A percentile compares a stretch with the other conserved stretches of the same genome.
Evolutionary conservation across 106 monocot genomes (phyloP).

Genomic region (Dendrobium nobile): DNA sequence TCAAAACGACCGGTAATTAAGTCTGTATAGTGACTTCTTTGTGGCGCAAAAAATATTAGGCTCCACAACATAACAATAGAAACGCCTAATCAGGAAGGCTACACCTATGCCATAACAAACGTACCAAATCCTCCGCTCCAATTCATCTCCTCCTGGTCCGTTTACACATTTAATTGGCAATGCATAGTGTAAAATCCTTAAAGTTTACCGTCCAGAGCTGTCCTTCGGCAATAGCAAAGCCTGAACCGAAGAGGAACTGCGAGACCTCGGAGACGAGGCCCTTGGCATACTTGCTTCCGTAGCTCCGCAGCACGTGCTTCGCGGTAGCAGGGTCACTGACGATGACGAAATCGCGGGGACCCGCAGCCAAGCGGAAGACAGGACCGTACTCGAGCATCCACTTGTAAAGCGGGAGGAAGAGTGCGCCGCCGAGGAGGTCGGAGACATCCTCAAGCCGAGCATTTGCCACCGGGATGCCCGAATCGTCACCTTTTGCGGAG

Average conservation of each 20-base stretch:
- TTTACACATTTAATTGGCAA: neutral
- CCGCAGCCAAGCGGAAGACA: constrained; percentile 83
- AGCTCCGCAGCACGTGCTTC: constrained; percentile 79
- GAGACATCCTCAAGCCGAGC: constrained; percentile 87
- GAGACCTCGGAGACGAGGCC: constrained; percentile 93
- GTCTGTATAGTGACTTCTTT: too few relatives aligned
- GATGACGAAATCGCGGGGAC: constrained; percentile 80
- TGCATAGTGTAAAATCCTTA: neutral
- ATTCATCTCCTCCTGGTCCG: too few relatives aligned
- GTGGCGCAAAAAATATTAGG: too few relatives aligned
- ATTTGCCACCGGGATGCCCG: constrained; percentile 71
- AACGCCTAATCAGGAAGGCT: too few relatives aligned
- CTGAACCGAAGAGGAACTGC: constrained; percentile 90
- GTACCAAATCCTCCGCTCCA: too few relatives aligned
- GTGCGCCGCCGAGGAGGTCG: constrained; percentile 94
- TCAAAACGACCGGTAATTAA: too few relatives aligned
- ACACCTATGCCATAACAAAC: too few relatives aligned
- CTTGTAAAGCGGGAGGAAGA: constrained; percentile 94
- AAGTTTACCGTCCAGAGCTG: constrained; percentile 72
- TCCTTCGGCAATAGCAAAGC: constrained; percentile 86
- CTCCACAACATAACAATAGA: too few relatives aligned
- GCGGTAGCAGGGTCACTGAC: constrained; percentile 87
- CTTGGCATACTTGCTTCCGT: constrained; percentile 76
- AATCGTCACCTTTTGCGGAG: constrained; percentile 32
- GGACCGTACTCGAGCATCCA: constrained; percentile 89